Conservation (phyloP, 129 eudicot genomes). For the carrot (Daucus carota) region DH1_v3.0 NC_030385.2:4283501-4284000, state of each 20-base stretch:
- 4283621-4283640: constrained; percentile 53
- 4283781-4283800: constrained; percentile 35
- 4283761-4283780: background rate
- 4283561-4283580: constrained; percentile 14
- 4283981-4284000: no score
- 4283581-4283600: constrained; percentile 27
- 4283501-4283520: constrained; percentile 14
- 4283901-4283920: constrained; percentile 46
- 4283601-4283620: constrained; percentile 27
- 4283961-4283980: background rate
- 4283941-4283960: background rate
- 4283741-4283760: no score
- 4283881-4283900: constrained; percentile 82
- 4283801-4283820: constrained; percentile 61
- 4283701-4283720: constrained; percentile 33
- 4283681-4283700: constrained; percentile 54
- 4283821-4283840: constrained; percentile 98
- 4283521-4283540: constrained; percentile 21
- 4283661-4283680: constrained; percentile 86
- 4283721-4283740: background rate
- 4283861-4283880: constrained; percentile 76
- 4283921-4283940: constrained; percentile 48
- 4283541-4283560: constrained; percentile 19
- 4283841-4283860: constrained; percentile 78
- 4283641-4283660: constrained; percentile 45